Base-by-base conservation (phyloP, 441 rosid genomes). In the Pelargonium fulgidum region DNA sequence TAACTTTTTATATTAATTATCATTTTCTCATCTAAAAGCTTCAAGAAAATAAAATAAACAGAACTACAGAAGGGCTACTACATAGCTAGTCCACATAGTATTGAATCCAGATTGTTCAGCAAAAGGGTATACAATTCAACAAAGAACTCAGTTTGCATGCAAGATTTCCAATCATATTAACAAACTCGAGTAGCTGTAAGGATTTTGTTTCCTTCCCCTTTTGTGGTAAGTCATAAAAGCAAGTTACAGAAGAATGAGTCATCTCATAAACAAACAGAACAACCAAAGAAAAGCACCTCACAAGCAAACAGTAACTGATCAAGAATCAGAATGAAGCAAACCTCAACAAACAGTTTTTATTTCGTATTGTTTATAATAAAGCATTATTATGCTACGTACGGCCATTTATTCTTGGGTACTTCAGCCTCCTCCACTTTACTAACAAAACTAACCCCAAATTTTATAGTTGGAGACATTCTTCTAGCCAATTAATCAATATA, bases 41-140 rank as follows among this genome's bases (percentile, higher is more conserved):
- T 59, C 64, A 36, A 19, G 20, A 59, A 70, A 70, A 26, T 36
- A 47, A 47, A 48, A 59, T 22, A 59, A 59, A 1, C 47, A 65
- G 52, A 64, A 50, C 39, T 36, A 36, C 45, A 44, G 44, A 41
- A 54, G 64, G 33, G 41, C 58, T 65, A 56, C 16, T 66, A 17
- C 39, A 75, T 63, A 29, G 45, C 39, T 52, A 5, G 24, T 47
- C 71, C 56, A 22, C 19, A 26, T 11, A 68, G 26, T 33, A 67
- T 16, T 14, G 7, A 16, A 26, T 16, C 29, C 61, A 66, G 54
- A 65, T 70, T 16, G 61, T 64, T 47, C 42, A 68, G 36, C 56
- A 42, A 62, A 65, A 68, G 7, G 64, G 7, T 59, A 59, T 22
- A 59, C 64, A 58, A 10, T 22, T 11, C 26, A 22, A 58, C 22